Percentiles rank a stretch among this genome's conserved stretches.
Evolutionary conservation across 306 rosid genomes (phyloP).

Genomic region (Cicer pinnatifidum): DNA sequence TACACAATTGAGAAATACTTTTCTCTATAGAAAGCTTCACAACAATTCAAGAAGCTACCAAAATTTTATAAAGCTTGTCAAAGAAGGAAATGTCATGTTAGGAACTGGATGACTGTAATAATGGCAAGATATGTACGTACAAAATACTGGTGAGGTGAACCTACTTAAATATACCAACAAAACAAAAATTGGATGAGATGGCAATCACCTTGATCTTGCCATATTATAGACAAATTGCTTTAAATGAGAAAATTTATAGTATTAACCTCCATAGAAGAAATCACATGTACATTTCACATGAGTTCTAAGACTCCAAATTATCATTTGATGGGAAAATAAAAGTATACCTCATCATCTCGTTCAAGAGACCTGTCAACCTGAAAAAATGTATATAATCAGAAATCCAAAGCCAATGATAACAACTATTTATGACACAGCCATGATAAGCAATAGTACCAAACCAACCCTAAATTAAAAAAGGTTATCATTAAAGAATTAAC

Average conservation of each 20-base stretch:
- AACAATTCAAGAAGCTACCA: not conserved
- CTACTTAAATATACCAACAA: not conserved
- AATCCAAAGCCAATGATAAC: constrained; percentile 15
- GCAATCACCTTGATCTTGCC: not conserved
- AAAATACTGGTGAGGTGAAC: not conserved
- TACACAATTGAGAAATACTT: not conserved
- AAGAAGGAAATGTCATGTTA: constrained; percentile 6
- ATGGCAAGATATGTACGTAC: not conserved
- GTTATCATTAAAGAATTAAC: not conserved
- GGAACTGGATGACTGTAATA: not conserved
- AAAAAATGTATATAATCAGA: constrained; percentile 44
- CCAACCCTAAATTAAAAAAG: constrained; percentile 24
- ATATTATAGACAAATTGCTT: not conserved
- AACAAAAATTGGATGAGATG: not conserved
- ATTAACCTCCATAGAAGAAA: constrained; percentile 17
- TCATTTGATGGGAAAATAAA: constrained; percentile 37
- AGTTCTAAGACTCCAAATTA: constrained; percentile 18
- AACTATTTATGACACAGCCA: constrained; percentile 25
- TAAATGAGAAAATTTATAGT: constrained; percentile 10
- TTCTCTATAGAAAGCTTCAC: not conserved
- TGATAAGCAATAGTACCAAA: constrained; percentile 28
- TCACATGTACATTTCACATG: constrained; percentile 18
- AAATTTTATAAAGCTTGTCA: constrained; percentile 3
- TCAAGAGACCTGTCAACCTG: constrained; percentile 97
- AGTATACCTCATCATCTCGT: constrained; percentile 90